A percentile compares a stretch with the other conserved stretches of the same genome.
Evolutionary conservation across 2,329 filamentous ascomycete genomes (phyloP).

Genomic region (Alternaria arborescens): DNA sequence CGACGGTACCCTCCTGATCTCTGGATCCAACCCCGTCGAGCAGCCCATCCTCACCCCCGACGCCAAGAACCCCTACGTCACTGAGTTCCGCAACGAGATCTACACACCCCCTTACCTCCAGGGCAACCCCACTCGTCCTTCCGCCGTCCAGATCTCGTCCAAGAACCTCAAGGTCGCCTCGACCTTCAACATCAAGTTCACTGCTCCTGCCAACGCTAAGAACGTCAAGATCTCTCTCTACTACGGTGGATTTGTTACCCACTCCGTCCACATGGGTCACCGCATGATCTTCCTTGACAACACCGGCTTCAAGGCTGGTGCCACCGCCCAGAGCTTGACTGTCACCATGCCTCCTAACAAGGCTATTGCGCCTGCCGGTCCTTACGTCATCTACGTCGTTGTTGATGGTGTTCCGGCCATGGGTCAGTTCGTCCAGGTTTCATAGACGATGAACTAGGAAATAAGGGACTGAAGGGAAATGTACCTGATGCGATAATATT

Average conservation of each 20-base stretch:
- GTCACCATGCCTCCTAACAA: constrained; percentile 64
- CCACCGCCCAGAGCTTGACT: constrained; percentile 56
- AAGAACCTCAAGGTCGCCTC: constrained; percentile 55
- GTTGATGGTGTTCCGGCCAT: constrained; percentile 64
- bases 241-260: constrained; percentile 68
- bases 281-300: constrained; percentile 64
- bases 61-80: constrained; percentile 60
- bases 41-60: constrained; percentile 61
- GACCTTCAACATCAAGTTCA: constrained; percentile 61
- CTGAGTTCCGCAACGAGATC: constrained; percentile 69
- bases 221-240: constrained; percentile 62
- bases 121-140: constrained; percentile 62
- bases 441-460: constrained; percentile 25
- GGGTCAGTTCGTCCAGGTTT: constrained; percentile 61
- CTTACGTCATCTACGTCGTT: constrained; percentile 68
- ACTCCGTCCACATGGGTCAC: constrained; percentile 69
- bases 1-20: constrained; percentile 67
- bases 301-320: constrained; percentile 56
- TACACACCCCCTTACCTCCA: constrained; percentile 69
- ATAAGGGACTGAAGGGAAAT: background rate
- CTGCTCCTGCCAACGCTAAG: constrained; percentile 53
- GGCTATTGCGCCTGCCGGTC: constrained; percentile 66
- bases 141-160: constrained; percentile 56
- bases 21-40: constrained; percentile 69
- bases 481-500: background rate